A percentile compares a stretch with the other conserved stretches of the same genome.
Conservation (phyloP, 345 rosid species). For the Pugionium dolabratum region DNA sequence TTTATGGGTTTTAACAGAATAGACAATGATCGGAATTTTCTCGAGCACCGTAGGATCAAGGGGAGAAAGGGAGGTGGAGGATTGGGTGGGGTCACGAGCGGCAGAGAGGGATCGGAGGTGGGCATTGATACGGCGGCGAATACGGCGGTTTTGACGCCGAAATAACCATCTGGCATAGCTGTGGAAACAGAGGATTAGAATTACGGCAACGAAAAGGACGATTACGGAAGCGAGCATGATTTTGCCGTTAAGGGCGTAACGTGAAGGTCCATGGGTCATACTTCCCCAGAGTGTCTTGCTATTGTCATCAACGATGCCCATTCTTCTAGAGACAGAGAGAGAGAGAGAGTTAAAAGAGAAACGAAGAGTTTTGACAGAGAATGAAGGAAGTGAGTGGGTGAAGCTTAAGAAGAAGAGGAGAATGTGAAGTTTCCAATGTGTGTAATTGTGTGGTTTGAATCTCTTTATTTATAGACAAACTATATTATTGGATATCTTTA, state of each 20-base stretch:
- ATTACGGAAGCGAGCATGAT: too few relatives aligned
- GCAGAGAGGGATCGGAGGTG: too few relatives aligned
- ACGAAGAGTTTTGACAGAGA: constrained; percentile 12
- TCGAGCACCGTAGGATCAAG: constrained; percentile 53
- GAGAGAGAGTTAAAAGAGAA: too few relatives aligned
- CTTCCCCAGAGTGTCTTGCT: constrained; percentile 25
- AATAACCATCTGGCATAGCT: too few relatives aligned
- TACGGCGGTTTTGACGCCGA: too few relatives aligned
- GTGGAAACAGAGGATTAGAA: too few relatives aligned
- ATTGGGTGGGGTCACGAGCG: constrained; percentile 25
- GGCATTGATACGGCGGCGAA: too few relatives aligned
- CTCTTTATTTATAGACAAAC: constrained; percentile 37
- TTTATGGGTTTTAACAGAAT: constrained; percentile 32
- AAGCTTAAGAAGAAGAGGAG: constrained; percentile 17
- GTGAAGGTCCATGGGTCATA: constrained; percentile 20
- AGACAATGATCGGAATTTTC: constrained; percentile 57
- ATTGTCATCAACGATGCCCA: constrained; percentile 14
- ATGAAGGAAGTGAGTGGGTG: constrained; percentile 22
- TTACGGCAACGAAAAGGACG: too few relatives aligned
- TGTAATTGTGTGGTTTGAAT: constrained; percentile 19
- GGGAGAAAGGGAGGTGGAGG: constrained; percentile 40
- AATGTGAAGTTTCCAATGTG: constrained; percentile 26
- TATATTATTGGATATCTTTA: constrained; percentile 12
- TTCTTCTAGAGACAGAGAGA: constrained; percentile 18
- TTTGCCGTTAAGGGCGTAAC: too few relatives aligned